These are phyloP conservation scores for Quambalaria eucalypti DNA, from an alignment of 1,284 basidiomycete genomes.

Conservation along the genomic window DNA sequence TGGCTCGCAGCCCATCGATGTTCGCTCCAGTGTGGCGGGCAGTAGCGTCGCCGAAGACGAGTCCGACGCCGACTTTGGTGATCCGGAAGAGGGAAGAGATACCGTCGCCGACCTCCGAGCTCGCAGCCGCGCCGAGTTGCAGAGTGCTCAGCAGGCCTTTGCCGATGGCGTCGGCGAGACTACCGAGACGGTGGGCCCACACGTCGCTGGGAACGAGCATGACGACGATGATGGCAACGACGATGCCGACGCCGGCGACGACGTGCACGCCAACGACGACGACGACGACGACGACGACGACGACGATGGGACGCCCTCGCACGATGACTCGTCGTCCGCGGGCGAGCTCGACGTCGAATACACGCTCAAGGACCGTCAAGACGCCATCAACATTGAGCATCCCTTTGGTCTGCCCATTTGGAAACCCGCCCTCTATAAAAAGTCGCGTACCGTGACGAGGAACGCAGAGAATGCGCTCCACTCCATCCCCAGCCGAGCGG, in stretches of 20 bases:
- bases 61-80: slow-evolving; percentile 1
- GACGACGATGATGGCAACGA: not conserved
- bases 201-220: not conserved
- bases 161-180: not conserved
- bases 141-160: too few relatives aligned
- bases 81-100: slow-evolving; percentile 23
- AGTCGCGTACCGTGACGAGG: slow-evolving; percentile 88
- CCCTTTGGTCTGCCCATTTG: slow-evolving; percentile 98
- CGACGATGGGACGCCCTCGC: slow-evolving; percentile 2
- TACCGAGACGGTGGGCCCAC: not conserved
- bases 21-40: slow-evolving; percentile 21
- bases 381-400: slow-evolving; percentile 93
- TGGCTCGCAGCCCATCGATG: slow-evolving; percentile 12
- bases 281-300: slow-evolving; percentile 13
- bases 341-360: slow-evolving; percentile 61
- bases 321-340: not conserved
- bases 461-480: slow-evolving; percentile 91
- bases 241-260: slow-evolving; percentile 12
- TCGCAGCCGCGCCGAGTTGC: slow-evolving; percentile 1
- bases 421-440: slow-evolving; percentile 99
- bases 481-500: slow-evolving; percentile 78
- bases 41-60: slow-evolving; percentile 9
- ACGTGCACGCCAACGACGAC: slow-evolving; percentile 8
- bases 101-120: slow-evolving; percentile 24
- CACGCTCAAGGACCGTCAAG: slow-evolving; percentile 90